Base-by-base conservation (phyloP, 2,329 filamentous ascomycete genomes). In the Sphaerulina vaccinii region DNA sequence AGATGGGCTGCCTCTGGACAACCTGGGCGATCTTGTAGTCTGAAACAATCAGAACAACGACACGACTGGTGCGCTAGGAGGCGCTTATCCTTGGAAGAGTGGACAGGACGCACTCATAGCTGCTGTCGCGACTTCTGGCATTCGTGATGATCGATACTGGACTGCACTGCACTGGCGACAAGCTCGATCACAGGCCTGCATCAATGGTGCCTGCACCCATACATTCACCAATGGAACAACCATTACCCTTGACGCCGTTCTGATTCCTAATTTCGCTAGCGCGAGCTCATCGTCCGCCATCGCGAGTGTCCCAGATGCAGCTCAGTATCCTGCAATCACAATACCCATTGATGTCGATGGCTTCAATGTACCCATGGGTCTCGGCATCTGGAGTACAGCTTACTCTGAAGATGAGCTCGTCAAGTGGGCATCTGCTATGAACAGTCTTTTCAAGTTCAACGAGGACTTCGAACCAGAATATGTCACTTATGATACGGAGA, bases 251-350 rank as follows among this genome's bases (percentile, higher is more conserved):
- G 77, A 82, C 47, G 86, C 79, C 1, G 73, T 90, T 2, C 73
- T 90, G 1, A 83, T 87, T 0, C 86, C 86, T 3, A 79, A 87
- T 53, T 83, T 85, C 0, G 87, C 87, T 0, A 84, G 89, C 69
- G 87, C 86, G 5, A 85, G 86, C 0, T 18, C 47, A 11, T 49
- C 47, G 15, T 49, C 47, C 5, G 27, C 22, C 13, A 42, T 49
- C 7, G 47, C 47, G n/a, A 49, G 47, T 42, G 47, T 49, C 4
- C 15, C 23, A 2, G 47, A 49, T 22, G 47, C 47, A 3, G 47
- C 47, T 21, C 47, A 49, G 24, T 90, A 90, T 64, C 87, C 86
- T 0, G 78, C 86, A 64, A 75, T 90, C 44, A 88, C 85, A 0
- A 64, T 90, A 0, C 87, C 87, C 0, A 83, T 77, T 0, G 83